These are phyloP conservation scores for Aureobasidium sp. DNA, from an alignment of 2,329 filamentous ascomycete species.

Conservation along the genomic window DNA sequence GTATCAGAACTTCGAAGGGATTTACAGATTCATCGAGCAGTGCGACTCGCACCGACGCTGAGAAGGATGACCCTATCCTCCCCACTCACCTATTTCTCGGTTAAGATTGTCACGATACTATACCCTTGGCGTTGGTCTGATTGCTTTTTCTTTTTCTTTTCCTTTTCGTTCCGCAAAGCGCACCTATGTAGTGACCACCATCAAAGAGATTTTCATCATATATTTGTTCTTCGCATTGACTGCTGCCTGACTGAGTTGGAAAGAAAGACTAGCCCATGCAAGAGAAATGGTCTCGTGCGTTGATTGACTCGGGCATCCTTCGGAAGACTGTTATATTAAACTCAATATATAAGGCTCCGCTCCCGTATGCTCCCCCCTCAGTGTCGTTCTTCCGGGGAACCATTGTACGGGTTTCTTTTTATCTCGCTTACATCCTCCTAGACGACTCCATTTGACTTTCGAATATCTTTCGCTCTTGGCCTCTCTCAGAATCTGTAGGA, in stretches of 20 bases:
- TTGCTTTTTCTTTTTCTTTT: neutral
- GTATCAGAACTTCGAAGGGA: constrained; percentile 58
- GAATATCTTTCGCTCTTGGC: no score
- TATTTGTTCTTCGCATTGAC: neutral
- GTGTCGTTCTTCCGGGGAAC: neutral
- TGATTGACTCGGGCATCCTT: neutral
- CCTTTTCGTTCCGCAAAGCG: neutral
- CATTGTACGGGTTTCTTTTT: neutral
- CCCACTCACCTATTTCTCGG: neutral
- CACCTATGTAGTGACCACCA: neutral
- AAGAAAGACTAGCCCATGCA: neutral
- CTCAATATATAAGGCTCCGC: neutral
- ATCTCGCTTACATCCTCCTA: neutral
- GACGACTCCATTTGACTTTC: no score
- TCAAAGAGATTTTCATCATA: neutral
- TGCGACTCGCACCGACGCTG: constrained; percentile 41
- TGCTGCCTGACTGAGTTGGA: neutral
- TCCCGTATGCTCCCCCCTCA: neutral
- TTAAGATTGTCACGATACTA: constrained; percentile 9
- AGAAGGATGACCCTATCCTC: neutral
- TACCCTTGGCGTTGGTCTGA: constrained; percentile 1
- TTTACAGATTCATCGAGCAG: constrained; percentile 59
- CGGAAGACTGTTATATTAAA: neutral
- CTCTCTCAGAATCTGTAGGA: neutral
- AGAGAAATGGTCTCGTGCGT: neutral